Base-by-base conservation (phyloP, 129 eudicot genomes). In the Centaurea solstitialis region DNA sequence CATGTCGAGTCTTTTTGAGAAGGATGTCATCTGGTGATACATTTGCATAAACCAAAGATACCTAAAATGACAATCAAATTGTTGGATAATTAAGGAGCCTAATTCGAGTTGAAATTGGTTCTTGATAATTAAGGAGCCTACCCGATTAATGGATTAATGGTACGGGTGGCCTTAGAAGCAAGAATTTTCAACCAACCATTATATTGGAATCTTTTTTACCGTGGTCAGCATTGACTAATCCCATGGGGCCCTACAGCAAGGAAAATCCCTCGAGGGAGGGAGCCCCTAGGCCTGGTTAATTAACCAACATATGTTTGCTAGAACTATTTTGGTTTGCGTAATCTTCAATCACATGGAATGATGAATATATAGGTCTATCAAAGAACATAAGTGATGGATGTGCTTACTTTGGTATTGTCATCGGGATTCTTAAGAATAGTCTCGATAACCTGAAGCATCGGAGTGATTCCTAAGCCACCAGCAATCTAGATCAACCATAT, bases 11-110 rank as follows among this genome's bases (percentile, higher is more conserved):
- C 91, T 93, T 91, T 84, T 96, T 96, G 20, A 96, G 92, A 50
- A 96, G 87, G 61, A 96, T 96, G 88, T 96, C 99, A 84, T 96
- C 98, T 13, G 99, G 99, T 21, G 99, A 87, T 67, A 93, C 91
- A 82, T 96, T 96, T 26, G 93, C 99, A 81, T 93, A 96, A 57
- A 93, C 68, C 85, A 96, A 82, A 15, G 99, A 88, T 23, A 96
- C 93, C 99, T 95, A 57, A 18, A 57, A 57, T 17, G n/a, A 17
- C 65, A 57, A 57, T 17, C 22, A 57, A 4, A 15, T 53, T 53
- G 5, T 17, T 17, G 62, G 59, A 47, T 47, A 47, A 12, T 13
- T 47, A 13, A 50, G 7, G 21, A 50, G 20, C 21, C 21, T 13
- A 57, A 1, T 53, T 53, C 2, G 21, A 53, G 22, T 15, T 53